Base-by-base conservation (phyloP, 208 protist species). In the Kentomonas sorsogonicus region DNA sequence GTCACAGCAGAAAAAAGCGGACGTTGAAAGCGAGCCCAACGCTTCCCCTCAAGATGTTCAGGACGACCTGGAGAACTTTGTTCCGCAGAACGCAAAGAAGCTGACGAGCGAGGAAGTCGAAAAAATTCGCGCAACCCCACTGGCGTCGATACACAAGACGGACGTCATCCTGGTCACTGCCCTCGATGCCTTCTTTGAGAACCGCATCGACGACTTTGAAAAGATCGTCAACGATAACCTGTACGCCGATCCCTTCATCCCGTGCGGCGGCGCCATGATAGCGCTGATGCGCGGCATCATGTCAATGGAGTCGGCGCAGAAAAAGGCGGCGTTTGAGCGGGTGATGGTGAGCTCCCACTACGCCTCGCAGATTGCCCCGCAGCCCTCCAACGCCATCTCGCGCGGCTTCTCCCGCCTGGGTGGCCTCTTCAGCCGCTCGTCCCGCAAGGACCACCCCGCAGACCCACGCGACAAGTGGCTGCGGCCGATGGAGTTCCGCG, bases 231-330 rank as follows among this genome's bases (percentile, higher is more conserved):
- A 47, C 6, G 34, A 47, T 1, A 47, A 69, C 34, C 53, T 61
- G 47, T 9, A 23, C 3, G 22, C 53, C 0, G 78, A 89, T 63
- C 72, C 74, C 1, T 52, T 86, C 11, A 53, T 63, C 44, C 59
- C 69, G 23, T 54, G 53, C n/a, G 77, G 70, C 0, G 48, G 53
- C 1, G 74, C 68, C 4, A 64, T 77, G 39, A 61, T 89, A 9
- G 65, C 40, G 3, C 72, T 76, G 34, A 16, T 86, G 2, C 77
- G 78, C 29, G 74, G 69, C 20, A 30, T 57, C 23, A 58, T 89
- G 20, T 89, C 75, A 0, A 78, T 89, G 69, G 64, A 81, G 55
- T 72, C 78, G 60, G 47, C 3, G 6, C 70, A 84, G 60, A 64
- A 51, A 0, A 63, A 80, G 22, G 44, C 45, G 3, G 82, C 82